Base-by-base conservation (phyloP, 257 asterid genomes). In the Gardenia jasminoides region DNA sequence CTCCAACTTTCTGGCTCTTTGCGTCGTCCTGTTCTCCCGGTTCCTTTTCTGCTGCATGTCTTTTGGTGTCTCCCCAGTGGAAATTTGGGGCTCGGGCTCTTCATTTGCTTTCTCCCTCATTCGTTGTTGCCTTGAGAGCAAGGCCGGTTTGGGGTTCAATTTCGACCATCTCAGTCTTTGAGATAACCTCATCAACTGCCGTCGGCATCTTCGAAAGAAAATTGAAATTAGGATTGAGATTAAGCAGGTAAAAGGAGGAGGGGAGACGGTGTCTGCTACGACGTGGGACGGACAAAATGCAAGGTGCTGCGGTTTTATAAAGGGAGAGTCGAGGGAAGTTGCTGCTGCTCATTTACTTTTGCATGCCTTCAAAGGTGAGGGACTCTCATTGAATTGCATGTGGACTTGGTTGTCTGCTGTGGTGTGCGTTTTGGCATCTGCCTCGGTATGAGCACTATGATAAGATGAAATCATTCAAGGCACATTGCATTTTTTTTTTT, bases 401-500 rank as follows among this genome's bases (percentile, higher is more conserved):
- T 10, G 78, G 61, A 73, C 24, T 64, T 78, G 71, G 64, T 54
- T n/a, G 70, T 74, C 52, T n/a, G 43, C 47, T 17, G 41, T 10
- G 4, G 61, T 7, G 24, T 19, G 20, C 5, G 61, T 3, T 48
- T 48, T 33, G 46, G 31, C 73, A 41, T 36, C 41, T 80, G 78
- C 90, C 92, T 91, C 84, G 92, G 84, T 81, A 67, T 83, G 97
- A 85, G 92, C 93, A 86, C 80, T 86, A 76, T 78, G 87, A 89
- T 84, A 83, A 85, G 83, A 83, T 48, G 62, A 80, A 24, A 36
- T n/a, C n/a, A n/a, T 36, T 4, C 41, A 2, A 36, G 11, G 13
- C 28, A 79, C 70, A 30, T 46, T 24, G 24, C 15, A 10, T 22
- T 67, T 31, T 30, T 33, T 1, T 36, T 36, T 0, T 6, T 15